Evolutionary conservation across 2,329 filamentous ascomycete species (phyloP).

Genomic region (Bertia moriformis): DNA sequence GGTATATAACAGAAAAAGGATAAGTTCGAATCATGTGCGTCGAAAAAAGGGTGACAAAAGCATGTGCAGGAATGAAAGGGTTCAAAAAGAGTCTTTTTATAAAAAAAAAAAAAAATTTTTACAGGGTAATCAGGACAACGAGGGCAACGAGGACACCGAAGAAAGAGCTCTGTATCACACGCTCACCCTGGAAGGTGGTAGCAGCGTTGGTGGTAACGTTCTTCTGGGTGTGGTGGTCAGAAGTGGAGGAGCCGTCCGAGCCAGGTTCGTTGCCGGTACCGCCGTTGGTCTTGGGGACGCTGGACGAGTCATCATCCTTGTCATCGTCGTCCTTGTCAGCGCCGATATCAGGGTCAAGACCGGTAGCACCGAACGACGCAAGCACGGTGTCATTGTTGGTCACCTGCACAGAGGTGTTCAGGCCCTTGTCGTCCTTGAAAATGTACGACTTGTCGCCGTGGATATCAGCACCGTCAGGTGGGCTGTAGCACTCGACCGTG

Average conservation of each 20-base stretch:
- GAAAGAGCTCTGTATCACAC: too few species aligned
- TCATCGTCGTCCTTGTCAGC: conserved; percentile 15
- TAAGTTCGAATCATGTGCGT: too few species aligned
- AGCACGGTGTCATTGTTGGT: conserved; percentile 63
- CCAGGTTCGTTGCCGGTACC: conserved; percentile 6
- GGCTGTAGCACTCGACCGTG: conserved; percentile 72
- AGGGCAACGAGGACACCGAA: background rate
- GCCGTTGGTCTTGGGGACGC: conserved; percentile 4
- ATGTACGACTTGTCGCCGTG: conserved; percentile 56
- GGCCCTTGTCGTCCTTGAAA: conserved; percentile 49
- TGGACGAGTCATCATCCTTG: conserved; percentile 13
- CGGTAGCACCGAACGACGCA: conserved; percentile 67
- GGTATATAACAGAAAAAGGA: too few species aligned
- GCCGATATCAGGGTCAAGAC: conserved; percentile 45
- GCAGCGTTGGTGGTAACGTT: conserved; percentile 12
- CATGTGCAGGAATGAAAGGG: background rate
- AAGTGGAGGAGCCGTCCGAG: conserved; percentile 7
- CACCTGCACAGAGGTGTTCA: conserved; percentile 66
- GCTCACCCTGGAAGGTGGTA: background rate
- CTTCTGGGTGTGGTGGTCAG: conserved; percentile 14
- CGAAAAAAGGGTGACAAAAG: background rate
- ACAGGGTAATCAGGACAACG: background rate
- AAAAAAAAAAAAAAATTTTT: background rate
- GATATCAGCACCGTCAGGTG: conserved; percentile 42
- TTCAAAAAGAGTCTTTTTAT: background rate